Evolutionary conservation across 1,284 basidiomycete species (phyloP), one percentile per base, ranked within the genome.

Genomic region (Naganishia liquefaciens): DNA sequence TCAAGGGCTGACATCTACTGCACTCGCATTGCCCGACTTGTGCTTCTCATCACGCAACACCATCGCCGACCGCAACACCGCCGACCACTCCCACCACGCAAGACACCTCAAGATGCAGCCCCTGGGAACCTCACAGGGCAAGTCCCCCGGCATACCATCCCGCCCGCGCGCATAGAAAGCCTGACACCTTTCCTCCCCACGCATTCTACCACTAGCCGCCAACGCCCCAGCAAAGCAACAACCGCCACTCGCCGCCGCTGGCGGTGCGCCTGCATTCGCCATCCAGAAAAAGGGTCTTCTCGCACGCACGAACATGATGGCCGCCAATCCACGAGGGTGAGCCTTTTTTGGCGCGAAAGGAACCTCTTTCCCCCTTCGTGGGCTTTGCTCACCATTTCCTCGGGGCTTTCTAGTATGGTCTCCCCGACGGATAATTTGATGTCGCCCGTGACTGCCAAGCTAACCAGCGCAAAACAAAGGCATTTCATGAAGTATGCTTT

Each of bases 391-490:
- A n/a, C 19, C 11, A 1, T 10, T 9, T 5, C 7, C 17, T 21
- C 15, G 3, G 5, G 10, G 5, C n/a, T 6, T 25, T 5, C 19
- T n/a, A 53, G 51, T 60, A 91, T 85, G 72, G 82, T 90, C 71
- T 94, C 92, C 27, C 93, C 93, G 7, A 94, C 93, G 11, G 93
- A 96, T 77, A 91, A 90, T 75, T 83, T 95, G 77, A 85, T 95
- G 82, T 93, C 91, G 3, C 93, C 93, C 1, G 86, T 86, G 75
- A 88, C 90, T 13, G 88, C 93, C 80, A 95, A 94, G 79, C 84
- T 96, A 68, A 89, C 82, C 69, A 88, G 88, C 37, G 87, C 88
- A 5, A 93, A 87, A 83, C 91, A 93, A 83, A 91, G 91, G 76
- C 91, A 91, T 72, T 95, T 94, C 76, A 81, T 80, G 66, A 94